Base-by-base conservation (phyloP, 2,329 filamentous ascomycete species). In the Monascus ruber region DNA sequence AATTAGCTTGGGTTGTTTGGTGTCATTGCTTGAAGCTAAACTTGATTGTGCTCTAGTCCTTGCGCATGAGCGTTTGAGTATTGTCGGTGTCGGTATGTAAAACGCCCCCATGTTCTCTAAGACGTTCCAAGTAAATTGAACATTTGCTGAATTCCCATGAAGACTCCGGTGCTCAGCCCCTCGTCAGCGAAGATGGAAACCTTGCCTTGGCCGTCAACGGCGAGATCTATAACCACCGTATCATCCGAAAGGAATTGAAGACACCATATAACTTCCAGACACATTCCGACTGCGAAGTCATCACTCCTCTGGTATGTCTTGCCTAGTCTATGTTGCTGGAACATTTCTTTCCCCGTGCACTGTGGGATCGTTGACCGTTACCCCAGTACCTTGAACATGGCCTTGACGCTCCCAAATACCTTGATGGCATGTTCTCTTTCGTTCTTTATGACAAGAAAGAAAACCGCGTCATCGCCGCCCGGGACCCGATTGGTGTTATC, bases 351-450 rank as follows among this genome's bases (percentile, higher is more conserved):
- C 2, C 9, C 5, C 24, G 7, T n/a, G 17, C 17, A 17, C 17
- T 17, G 17, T 3, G 17, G 17, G 17, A 17, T 17, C 17, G 3
- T 17, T 17, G 17, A 17, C 17, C 3, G 17, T 17, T 17, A 24
- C 27, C 44, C 33, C 45, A 94, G 85, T 98, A 98, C 63, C 76
- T 87, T 70, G 80, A 96, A 67, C 77, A 93, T 75, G 91, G 81
- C 56, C 74, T 93, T 52, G 87, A 96, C 58, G 86, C 89, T 42
- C 88, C 91, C 46, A 91, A 89, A 67, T 74, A 86, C 66, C 79
- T 98, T 51, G 91, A 98, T 63, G 91, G 91, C 71, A 98, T 98
- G 91, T 98, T 98, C 76, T 95, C 89, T 10, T 98, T 93, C 70
- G 88, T 98, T 41, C 77, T 98, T 38, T 94, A 94, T 68, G 91